Percentiles rank a stretch among this genome's conserved stretches.
These are phyloP conservation scores for Leccinum huronense DNA, from an alignment of 1,284 basidiomycete species.

Conservation along the genomic window DNA sequence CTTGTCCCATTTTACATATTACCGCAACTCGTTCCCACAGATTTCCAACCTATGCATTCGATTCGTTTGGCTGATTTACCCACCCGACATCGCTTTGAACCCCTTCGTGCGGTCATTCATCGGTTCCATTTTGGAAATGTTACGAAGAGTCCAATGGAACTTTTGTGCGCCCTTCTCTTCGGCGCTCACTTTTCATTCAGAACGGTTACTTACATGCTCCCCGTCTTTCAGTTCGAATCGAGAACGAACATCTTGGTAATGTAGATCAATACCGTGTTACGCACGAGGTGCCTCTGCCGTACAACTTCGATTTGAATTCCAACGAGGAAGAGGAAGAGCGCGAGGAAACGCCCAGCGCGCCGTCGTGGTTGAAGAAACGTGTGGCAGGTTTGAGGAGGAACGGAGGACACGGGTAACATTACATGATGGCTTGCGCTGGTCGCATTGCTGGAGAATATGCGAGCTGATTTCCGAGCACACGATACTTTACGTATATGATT, in stretches of 20 bases:
- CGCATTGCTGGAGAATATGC: background rate
- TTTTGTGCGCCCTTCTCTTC: slow-evolving; percentile 58
- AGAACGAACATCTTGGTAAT: slow-evolving; percentile 86
- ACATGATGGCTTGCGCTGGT: background rate
- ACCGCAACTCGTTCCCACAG: slow-evolving; percentile 36
- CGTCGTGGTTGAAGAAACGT: slow-evolving; percentile 4
- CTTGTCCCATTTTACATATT: background rate
- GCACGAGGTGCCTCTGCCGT: slow-evolving; percentile 75
- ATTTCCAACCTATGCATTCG: slow-evolving; percentile 73
- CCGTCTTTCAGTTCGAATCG: slow-evolving; percentile 59
- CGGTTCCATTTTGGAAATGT: slow-evolving; percentile 71
- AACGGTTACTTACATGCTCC: background rate
- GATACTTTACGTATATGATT: background rate
- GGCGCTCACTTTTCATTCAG: background rate
- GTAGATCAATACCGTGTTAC: slow-evolving; percentile 84
- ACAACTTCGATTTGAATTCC: slow-evolving; percentile 47
- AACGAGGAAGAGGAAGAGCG: slow-evolving; percentile 24
- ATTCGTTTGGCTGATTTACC: slow-evolving; percentile 81
- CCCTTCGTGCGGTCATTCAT: slow-evolving; percentile 68
- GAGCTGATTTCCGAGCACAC: background rate
- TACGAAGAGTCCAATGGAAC: slow-evolving; percentile 91
- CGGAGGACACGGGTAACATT: slow-evolving; percentile 12
- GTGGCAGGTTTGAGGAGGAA: background rate
- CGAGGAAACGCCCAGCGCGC: background rate
- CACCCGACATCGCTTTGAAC: slow-evolving; percentile 56